Evolutionary conservation across 2,329 filamentous ascomycete species (phyloP), one percentile per base, ranked within the genome.

Genomic region (Davidsoniella australis): DNA sequence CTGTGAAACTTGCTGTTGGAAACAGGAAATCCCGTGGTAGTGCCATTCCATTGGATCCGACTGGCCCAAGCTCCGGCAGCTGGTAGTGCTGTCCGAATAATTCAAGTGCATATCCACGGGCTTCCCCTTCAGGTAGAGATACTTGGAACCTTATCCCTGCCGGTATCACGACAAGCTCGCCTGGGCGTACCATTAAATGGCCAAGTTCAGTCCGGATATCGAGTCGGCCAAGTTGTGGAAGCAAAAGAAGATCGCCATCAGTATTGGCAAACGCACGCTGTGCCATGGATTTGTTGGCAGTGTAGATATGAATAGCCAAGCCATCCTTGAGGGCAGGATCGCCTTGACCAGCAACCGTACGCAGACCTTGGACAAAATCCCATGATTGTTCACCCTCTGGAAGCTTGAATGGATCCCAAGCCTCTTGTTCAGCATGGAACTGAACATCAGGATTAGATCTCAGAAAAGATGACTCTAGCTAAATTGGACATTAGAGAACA

Each of bases 201-300:
- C 80, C 80, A 14, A 82, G 69, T 57, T 83, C 80, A 2, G 80
- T 83, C 57, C 80, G 77, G 42, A 83, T 77, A 55, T 82, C 74
- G 2, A 84, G 66, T 0, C 71, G 66, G 10, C 80, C 80, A 54
- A 78, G 70, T 53, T 83, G 79, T 0, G 73, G 76, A 2, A 82
- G 68, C 43, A 83, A 78, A 47, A 82, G 64, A 53, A 79, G 72
- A 58, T 83, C 79, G 14, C 80, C 80, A 53, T 84, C 80, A 1
- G 75, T 73, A 55, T 72, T 72, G 55, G 64, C 68, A 50, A 72
- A 73, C 0, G 71, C 70, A 9, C 63, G 58, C 14, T 39, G 23
- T 2, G 62, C 59, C 71, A 74, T 74, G 55, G 58, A 63, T 6
- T 61, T 60, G 49, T 69, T 71, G 49, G 66, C 63, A 42, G 66